Evolutionary conservation across 2,329 filamentous ascomycete genomes (phyloP).

Genomic region (Nakataea oryzae): DNA sequence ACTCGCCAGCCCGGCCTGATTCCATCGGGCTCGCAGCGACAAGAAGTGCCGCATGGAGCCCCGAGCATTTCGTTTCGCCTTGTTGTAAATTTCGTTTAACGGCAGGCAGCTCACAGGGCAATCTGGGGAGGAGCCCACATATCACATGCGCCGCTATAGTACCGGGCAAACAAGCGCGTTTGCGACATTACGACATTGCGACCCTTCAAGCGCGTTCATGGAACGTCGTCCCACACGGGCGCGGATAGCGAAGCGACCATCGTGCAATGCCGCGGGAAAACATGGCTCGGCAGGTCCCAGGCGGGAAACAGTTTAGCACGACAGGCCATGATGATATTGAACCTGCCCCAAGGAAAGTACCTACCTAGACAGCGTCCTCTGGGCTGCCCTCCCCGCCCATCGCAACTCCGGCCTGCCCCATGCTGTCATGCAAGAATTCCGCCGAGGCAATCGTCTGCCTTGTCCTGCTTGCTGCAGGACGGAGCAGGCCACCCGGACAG

Average conservation of each 20-base stretch:
- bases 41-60: not conserved
- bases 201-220: not conserved
- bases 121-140: not conserved
- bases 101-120: not conserved
- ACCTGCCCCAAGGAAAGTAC: no score
- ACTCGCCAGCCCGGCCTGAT: not conserved
- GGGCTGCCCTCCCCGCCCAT: no score
- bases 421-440: not conserved
- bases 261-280: not conserved
- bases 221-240: no score
- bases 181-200: not conserved
- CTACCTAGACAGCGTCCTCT: not conserved
- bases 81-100: not conserved
- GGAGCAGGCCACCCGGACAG: not conserved
- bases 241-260: no score
- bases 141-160: not conserved
- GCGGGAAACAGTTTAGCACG: not conserved
- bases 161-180: not conserved
- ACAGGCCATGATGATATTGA: not conserved
- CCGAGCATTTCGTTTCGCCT: not conserved
- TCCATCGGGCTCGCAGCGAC: not conserved
- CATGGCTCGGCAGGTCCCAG: not conserved
- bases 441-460: not conserved
- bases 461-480: not conserved
- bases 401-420: no score